Conservation (phyloP, 208 protist genomes). For the Angomonas ambiguus region DNA sequence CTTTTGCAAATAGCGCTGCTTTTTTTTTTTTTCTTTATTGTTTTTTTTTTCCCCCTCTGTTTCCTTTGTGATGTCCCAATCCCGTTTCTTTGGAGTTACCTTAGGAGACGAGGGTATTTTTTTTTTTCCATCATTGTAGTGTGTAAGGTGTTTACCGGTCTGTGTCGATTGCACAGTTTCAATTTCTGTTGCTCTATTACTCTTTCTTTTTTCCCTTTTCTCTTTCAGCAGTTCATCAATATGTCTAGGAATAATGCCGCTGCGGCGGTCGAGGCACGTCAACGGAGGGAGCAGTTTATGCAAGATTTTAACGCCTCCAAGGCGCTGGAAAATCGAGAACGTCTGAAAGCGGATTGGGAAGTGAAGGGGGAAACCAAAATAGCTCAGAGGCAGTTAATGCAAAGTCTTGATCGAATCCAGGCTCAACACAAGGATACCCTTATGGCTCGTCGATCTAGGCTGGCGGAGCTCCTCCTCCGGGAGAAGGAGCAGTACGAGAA, state of each 20-base stretch:
- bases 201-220: neutral
- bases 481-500: constrained; percentile 57
- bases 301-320: constrained; percentile 43
- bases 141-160: neutral
- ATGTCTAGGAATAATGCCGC: constrained; percentile 16
- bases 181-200: neutral
- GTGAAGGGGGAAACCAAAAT: constrained; percentile 41
- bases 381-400: constrained; percentile 42
- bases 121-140: constrained; percentile 14
- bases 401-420: constrained; percentile 65
- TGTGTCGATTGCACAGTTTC: neutral
- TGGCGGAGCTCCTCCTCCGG: constrained; percentile 56
- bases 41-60: constrained; percentile 14
- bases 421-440: constrained; percentile 77
- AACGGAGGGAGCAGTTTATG: constrained; percentile 64
- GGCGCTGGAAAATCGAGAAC: constrained; percentile 36
- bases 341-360: constrained; percentile 54
- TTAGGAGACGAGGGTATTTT: no score
- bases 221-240: neutral
- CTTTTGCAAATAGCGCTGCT: neutral
- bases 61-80: neutral
- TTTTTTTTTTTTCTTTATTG: neutral
- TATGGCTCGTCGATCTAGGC: constrained; percentile 58
- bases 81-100: no score
- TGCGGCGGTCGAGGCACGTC: constrained; percentile 53